Base-by-base conservation (phyloP, 2,329 filamentous ascomycete species). In the Pseudogymnoascus sp. region DNA sequence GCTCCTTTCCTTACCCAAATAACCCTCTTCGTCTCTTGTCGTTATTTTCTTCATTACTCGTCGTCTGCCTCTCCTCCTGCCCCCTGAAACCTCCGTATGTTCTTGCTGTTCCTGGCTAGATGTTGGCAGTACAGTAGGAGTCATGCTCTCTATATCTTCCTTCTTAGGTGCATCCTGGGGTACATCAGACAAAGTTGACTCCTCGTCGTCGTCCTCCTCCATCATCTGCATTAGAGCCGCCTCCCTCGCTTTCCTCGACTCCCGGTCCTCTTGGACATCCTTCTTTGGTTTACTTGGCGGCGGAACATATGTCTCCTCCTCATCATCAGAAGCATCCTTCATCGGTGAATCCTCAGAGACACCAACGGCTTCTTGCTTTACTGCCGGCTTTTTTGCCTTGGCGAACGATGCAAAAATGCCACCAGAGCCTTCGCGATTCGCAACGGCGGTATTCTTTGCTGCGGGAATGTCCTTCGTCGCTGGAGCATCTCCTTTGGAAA, bases 1-100 rank as follows among this genome's bases (percentile, higher is more conserved):
- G 18, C 35, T 39, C 13, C 21, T 45, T 52, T 15, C 75, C 85
- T 74, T 79, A 92, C 90, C 89, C 64, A 97, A 82, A 73, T 95
- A 97, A 5, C 92, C 92, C 66, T 96, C 88, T 59, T 92, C 90
- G 67, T 97, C 92, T 73, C 92, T 87, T 61, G 88, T 82, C 48
- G 88, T 92, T 78, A 88, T 89, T 80, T 95, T 96, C 76, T 90
- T 92, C 84, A 89, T 90, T 6, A 97, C 84, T 68, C 87, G 85
- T 67, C 92, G 83, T 72, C 84, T 87, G 33, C 90, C 91, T 65
- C 92, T 84, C 63, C 89, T 82, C 39, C 91, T 83, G 0, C 88
- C 89, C 62, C 82, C 84, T 64, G 79, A 74, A 1, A 81, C 75
- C 1, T 80, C 76, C 5, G 82, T 76, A 63, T 74, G 74, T 63